phyloP scores from a whole-genome alignment of 257 asterid species.

The Mentha longifolia region DNA sequence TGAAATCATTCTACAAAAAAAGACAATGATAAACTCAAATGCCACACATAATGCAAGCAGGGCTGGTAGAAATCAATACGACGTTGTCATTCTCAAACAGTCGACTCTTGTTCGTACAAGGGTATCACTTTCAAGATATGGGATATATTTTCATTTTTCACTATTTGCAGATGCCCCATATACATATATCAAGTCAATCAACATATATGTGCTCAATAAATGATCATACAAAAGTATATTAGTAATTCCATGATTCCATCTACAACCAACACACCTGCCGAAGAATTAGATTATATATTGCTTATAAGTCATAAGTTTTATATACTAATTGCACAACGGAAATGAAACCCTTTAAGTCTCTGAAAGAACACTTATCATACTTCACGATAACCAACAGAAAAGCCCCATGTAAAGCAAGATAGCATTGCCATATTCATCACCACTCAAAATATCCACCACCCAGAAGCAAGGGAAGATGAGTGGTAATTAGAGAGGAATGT shows the following conservation, averaged over 20 bases:
- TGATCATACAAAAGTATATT: not conserved
- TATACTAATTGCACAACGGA: not conserved
- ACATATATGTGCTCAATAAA: not conserved
- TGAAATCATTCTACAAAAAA: slow-evolving; percentile 68
- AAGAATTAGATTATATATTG: slow-evolving; percentile 14
- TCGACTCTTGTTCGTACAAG: not conserved
- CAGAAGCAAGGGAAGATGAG: not conserved
- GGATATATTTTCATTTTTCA: slow-evolving; percentile 5
- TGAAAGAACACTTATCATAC: not conserved
- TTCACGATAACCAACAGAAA: not conserved
- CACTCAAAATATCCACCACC: not conserved
- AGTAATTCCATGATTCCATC: not conserved
- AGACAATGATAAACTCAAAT: slow-evolving; percentile 18
- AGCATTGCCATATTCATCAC: not conserved
- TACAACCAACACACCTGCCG: slow-evolving; percentile 1
- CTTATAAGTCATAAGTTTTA: not conserved
- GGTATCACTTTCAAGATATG: not conserved
- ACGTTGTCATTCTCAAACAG: slow-evolving; percentile 6
- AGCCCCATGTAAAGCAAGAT: not conserved
- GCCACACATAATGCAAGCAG: slow-evolving; percentile 15
- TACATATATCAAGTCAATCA: not conserved
- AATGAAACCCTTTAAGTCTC: not conserved
- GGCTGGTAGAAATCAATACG: slow-evolving; percentile 11
- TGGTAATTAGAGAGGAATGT: not conserved
- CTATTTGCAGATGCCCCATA: not conserved